These are phyloP conservation scores for Furculomyces boomerangus DNA, from an alignment of 371 early-diverging fungal genomes.

Conservation along the genomic window DNA sequence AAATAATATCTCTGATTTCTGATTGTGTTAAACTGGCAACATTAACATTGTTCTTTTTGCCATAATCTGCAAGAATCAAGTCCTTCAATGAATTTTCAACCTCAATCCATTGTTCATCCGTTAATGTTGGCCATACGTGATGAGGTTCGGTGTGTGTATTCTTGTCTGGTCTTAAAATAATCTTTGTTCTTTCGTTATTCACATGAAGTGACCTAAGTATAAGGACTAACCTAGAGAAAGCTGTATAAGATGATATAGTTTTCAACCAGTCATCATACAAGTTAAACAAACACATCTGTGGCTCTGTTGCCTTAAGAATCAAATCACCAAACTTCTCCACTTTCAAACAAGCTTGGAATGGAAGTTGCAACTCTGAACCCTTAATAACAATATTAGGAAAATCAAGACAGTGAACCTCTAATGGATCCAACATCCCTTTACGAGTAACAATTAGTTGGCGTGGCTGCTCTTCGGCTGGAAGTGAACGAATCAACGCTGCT, in stretches of 20 bases:
- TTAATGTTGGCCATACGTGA: conserved; percentile 91
- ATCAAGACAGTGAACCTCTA: conserved; percentile 88
- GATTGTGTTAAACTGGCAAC: conserved; percentile 88
- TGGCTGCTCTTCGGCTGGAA: conserved; percentile 97
- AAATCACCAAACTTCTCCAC: conserved; percentile 96
- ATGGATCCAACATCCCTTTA: conserved; percentile 97
- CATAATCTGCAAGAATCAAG: conserved; percentile 93
- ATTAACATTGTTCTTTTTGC: conserved; percentile 97
- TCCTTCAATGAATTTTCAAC: conserved; percentile 95
- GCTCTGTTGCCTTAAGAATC: conserved; percentile 93
- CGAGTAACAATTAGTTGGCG: conserved; percentile 96
- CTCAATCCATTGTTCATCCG: conserved; percentile 96
- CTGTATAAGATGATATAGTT: conserved; percentile 88
- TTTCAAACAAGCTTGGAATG: conserved; percentile 94
- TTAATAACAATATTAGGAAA: conserved; percentile 98
- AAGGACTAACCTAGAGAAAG: conserved; percentile 92
- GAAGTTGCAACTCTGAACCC: conserved; percentile 88
- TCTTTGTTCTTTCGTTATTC: conserved; percentile 89
- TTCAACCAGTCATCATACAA: conserved; percentile 92
- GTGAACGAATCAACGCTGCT: conserved; percentile 92
- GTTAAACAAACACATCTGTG: conserved; percentile 81
- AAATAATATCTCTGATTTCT: conserved; percentile 97
- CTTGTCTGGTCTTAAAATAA: conserved; percentile 86
- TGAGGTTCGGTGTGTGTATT: conserved; percentile 83
- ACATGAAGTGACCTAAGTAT: conserved; percentile 93